phyloP scores from a whole-genome alignment of 192 early-diverging fungal species.

The Entomortierella lignicola region DNA sequence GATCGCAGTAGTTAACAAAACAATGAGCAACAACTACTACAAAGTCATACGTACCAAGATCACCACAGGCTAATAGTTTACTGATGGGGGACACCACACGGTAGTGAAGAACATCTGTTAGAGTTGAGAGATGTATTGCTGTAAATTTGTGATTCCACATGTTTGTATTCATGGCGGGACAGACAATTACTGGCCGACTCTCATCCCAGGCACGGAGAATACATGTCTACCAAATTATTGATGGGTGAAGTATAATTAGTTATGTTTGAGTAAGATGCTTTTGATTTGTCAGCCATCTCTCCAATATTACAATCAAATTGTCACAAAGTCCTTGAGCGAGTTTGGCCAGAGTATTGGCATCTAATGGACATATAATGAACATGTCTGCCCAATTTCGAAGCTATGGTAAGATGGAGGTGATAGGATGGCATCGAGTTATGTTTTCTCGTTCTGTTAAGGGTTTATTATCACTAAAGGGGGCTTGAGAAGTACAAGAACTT shows the following conservation, averaged over 20 bases:
- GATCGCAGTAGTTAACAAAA: no score
- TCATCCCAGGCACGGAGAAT: slow-evolving; percentile 91
- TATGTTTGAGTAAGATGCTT: no score
- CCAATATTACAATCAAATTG: slow-evolving; percentile 78
- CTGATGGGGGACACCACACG: slow-evolving; percentile 79
- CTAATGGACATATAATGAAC: slow-evolving; percentile 88
- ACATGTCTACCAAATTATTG: slow-evolving; percentile 71
- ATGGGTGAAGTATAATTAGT: no score
- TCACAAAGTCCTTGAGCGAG: slow-evolving; percentile 92
- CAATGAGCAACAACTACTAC: background rate
- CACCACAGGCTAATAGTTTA: slow-evolving; percentile 93
- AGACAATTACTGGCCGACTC: slow-evolving; percentile 76
- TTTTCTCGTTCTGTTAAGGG: no score
- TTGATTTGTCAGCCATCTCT: no score
- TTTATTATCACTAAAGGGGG: no score
- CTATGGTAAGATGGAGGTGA: slow-evolving; percentile 39
- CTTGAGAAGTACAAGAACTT: background rate
- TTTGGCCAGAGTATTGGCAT: slow-evolving; percentile 95
- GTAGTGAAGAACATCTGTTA: slow-evolving; percentile 69
- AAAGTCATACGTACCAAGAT: slow-evolving; percentile 66
- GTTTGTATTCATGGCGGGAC: slow-evolving; percentile 97
- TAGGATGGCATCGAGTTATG: no score
- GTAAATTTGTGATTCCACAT: slow-evolving; percentile 98
- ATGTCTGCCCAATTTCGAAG: slow-evolving; percentile 96
- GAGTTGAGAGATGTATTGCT: slow-evolving; percentile 67